Evolutionary conservation across 2,329 filamentous ascomycete species (phyloP).

Genomic region (Fusarium torreyae): DNA sequence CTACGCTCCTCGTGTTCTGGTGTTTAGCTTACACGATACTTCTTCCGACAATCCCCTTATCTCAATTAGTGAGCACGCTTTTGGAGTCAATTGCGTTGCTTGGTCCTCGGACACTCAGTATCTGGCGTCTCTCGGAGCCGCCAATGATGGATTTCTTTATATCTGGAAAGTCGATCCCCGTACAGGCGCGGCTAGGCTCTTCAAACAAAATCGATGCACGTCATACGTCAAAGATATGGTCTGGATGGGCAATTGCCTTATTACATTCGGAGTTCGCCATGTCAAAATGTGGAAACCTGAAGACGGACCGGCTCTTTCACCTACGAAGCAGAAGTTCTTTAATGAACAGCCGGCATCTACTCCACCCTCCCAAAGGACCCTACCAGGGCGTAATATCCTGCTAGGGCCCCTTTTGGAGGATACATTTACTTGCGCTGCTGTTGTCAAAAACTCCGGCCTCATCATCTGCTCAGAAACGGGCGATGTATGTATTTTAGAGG

Average conservation of each 20-base stretch:
- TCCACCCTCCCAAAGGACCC: slow-evolving; percentile 68
- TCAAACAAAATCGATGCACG: slow-evolving; percentile 93
- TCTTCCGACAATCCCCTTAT: slow-evolving; percentile 87
- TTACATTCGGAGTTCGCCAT: slow-evolving; percentile 92
- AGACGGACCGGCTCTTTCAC: slow-evolving; percentile 72
- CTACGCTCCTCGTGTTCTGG: slow-evolving; percentile 90
- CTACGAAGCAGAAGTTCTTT: slow-evolving; percentile 73
- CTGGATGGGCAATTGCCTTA: slow-evolving; percentile 87
- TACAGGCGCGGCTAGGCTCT: slow-evolving; percentile 82
- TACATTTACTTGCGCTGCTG: slow-evolving; percentile 84
- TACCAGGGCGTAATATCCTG: slow-evolving; percentile 89
- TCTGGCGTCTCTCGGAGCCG: slow-evolving; percentile 87
- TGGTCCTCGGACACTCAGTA: slow-evolving; percentile 91
- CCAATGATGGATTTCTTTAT: slow-evolving; percentile 95
- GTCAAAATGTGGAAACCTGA: slow-evolving; percentile 94
- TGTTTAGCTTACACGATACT: slow-evolving; percentile 87
- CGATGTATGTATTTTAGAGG: slow-evolving; percentile 90
- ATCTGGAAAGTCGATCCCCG: slow-evolving; percentile 90
- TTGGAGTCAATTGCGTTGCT: slow-evolving; percentile 88
- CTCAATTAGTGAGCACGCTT: slow-evolving; percentile 89
- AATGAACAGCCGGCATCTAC: slow-evolving; percentile 57
- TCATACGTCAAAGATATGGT: slow-evolving; percentile 87
- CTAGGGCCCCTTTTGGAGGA: slow-evolving; percentile 86
- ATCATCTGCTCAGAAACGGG: slow-evolving; percentile 90
- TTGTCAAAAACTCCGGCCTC: slow-evolving; percentile 78